phyloP scores from a whole-genome alignment of 768 basidiomycete species.

The Mycena filopes region DNA sequence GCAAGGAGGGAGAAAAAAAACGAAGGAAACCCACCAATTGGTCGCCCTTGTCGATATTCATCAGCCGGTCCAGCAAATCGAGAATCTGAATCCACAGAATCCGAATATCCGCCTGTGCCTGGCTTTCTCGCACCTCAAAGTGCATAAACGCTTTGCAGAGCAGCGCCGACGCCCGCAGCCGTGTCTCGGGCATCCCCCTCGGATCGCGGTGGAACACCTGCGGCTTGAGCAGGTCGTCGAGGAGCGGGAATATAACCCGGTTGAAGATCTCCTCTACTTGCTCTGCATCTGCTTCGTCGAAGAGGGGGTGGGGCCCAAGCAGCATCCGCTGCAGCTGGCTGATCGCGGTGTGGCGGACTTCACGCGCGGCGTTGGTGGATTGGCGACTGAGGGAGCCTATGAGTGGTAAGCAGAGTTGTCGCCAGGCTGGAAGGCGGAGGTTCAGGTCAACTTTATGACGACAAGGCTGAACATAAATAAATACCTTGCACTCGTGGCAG shows the following conservation, averaged over 20 bases:
- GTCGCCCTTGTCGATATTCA: conserved; percentile 86
- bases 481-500: conserved; percentile 56
- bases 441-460: conserved; percentile 17
- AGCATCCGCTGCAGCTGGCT: conserved; percentile 86
- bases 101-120: conserved; percentile 68
- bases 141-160: conserved; percentile 97
- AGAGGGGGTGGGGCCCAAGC: conserved; percentile 76
- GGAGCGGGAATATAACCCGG: conserved; percentile 87
- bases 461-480: conserved; percentile 4
- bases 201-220: conserved; percentile 84
- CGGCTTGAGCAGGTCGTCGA: conserved; percentile 91
- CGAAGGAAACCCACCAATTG: conserved; percentile 73
- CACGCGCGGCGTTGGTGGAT: conserved; percentile 84
- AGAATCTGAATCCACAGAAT: conserved; percentile 90
- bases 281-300: conserved; percentile 65
- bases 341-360: conserved; percentile 85
- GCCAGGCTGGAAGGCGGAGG: conserved; percentile 69
- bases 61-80: conserved; percentile 88
- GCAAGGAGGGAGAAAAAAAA: not conserved
- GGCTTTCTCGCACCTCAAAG: conserved; percentile 80
- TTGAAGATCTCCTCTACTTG: conserved; percentile 90
- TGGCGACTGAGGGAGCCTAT: conserved; percentile 80
- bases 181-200: conserved; percentile 89
- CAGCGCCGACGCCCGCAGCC: conserved; percentile 87
- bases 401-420: conserved; percentile 78